Evolutionary conservation across 2,329 filamentous ascomycete species (phyloP), one percentile per base, ranked within the genome.

Genomic region (Dactylellina leptospora): DNA sequence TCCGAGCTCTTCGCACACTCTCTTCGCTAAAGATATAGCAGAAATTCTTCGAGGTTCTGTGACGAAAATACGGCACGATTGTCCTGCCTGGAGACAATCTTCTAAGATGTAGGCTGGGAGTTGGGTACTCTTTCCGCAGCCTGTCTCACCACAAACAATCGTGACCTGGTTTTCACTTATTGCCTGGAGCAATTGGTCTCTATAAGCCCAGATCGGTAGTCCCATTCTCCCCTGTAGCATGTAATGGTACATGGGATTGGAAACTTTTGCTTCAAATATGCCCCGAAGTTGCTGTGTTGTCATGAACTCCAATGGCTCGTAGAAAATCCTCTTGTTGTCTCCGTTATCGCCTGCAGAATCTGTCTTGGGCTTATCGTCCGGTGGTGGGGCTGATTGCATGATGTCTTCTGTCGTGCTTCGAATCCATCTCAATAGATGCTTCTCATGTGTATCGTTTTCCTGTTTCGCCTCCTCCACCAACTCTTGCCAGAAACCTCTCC

Each of bases 81-180:
- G 89, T 3, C 93, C 93, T 74, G 89, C 86, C 2, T 87, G 86
- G 53, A 99, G 85, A 77, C 97, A 89, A 77, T 96, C 87, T 79
- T 99, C 95, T 5, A 99, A 83, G 59, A 99, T 86, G 78, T 96
- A 97, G 0, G 93, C 89, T 3, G 95, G 95, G n/a, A 97, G 90
- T 77, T 99, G 95, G 0, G 95, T 99, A 80, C 92, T 97, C 82
- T 99, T 99, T 74, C 95, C 95, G 79, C 90, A 97, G 75, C 95
- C 95, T 1, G 95, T 99, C 81, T 99, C 95, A 78, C 95, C 95
- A 78, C 93, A 97, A 27, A 99, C 86, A 70, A 99, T 97, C 8
- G 95, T 88, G 8, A 96, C 90, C 77, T 95, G 93, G 75, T 96
- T 86, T 20, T 85, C 83, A 48, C 91, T 88, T 27, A 99, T 88